Percentiles rank a stretch among this genome's conserved stretches.
Evolutionary conservation across 345 rosid species (phyloP).

Genomic region (Syzygium aqueum): DNA sequence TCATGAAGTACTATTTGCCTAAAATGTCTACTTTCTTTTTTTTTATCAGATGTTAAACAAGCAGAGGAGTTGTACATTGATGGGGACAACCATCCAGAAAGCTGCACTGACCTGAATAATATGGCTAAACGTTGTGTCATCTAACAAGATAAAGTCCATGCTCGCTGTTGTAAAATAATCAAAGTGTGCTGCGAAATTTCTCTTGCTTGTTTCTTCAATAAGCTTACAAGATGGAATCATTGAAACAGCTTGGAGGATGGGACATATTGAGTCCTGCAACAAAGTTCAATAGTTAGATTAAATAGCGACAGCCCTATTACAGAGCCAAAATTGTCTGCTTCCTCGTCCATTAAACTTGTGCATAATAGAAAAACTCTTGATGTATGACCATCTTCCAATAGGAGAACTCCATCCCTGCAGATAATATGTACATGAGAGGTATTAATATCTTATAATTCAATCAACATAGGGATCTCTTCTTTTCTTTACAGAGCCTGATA

Average conservation of each 20-base stretch:
- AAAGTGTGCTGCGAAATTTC: slow-evolving; percentile 81
- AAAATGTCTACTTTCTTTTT: neutral
- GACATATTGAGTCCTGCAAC: slow-evolving; percentile 95
- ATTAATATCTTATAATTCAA: slow-evolving; percentile 66
- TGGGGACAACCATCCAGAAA: neutral
- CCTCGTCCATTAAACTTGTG: slow-evolving; percentile 89
- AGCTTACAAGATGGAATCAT: slow-evolving; percentile 82
- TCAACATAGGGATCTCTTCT: slow-evolving; percentile 43
- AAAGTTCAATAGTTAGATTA: slow-evolving; percentile 80
- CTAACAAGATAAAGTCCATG: slow-evolving; percentile 71
- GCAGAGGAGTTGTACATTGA: neutral
- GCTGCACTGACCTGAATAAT: slow-evolving; percentile 65
- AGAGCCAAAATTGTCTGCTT: slow-evolving; percentile 80
- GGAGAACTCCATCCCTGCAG: slow-evolving; percentile 98
- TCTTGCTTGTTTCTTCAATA: slow-evolving; percentile 80
- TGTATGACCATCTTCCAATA: slow-evolving; percentile 83
- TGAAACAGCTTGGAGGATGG: slow-evolving; percentile 75
- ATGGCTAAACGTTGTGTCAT: slow-evolving; percentile 54
- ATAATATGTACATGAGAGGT: slow-evolving; percentile 78
- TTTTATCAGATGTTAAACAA: neutral
- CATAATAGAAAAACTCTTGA: slow-evolving; percentile 85
- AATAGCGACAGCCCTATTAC: slow-evolving; percentile 33
- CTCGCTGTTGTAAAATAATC: slow-evolving; percentile 88
- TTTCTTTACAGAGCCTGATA: slow-evolving; percentile 62
- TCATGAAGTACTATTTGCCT: neutral